A percentile compares a stretch with the other conserved stretches of the same genome.
phyloP scores from a whole-genome alignment of 2,329 filamentous ascomycete species.

The Sarocladium oryzae region DNA sequence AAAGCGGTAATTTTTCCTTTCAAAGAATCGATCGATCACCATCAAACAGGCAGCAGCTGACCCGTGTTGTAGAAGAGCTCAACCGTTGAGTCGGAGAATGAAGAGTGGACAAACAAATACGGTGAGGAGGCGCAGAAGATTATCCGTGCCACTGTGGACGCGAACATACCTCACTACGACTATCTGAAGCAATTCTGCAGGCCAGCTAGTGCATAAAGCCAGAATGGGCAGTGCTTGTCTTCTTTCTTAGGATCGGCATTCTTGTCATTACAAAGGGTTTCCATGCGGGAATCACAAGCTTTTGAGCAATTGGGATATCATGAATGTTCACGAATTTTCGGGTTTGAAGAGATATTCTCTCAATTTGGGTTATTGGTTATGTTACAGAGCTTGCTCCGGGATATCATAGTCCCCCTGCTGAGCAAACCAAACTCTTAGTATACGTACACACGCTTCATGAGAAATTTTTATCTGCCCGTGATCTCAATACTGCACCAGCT shows the following conservation, averaged over 20 bases:
- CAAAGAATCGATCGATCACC: background rate
- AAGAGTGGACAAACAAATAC: slow-evolving; percentile 68
- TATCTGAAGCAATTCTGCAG: slow-evolving; percentile 75
- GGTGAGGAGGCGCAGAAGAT: slow-evolving; percentile 63
- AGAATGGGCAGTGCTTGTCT: no score
- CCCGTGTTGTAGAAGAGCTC: slow-evolving; percentile 45
- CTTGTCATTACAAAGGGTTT: background rate
- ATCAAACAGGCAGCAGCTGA: background rate
- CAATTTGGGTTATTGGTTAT: no score
- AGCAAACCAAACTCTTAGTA: background rate
- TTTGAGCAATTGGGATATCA: background rate
- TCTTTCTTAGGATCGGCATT: background rate
- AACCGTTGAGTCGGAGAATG: slow-evolving; percentile 59
- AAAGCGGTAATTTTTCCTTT: slow-evolving; percentile 11
- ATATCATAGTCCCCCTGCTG: no score
- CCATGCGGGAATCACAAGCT: background rate
- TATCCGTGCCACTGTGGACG: slow-evolving; percentile 65
- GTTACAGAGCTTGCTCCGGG: no score
- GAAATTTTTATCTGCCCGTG: background rate
- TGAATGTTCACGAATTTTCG: background rate
- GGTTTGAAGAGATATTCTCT: no score
- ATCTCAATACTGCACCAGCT: background rate
- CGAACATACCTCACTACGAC: slow-evolving; percentile 69
- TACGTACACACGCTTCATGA: background rate
- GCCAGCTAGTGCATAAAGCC: slow-evolving; percentile 37